Base-by-base conservation (phyloP, 495 filamentous ascomycete genomes). In the Aspergillus diversus region DNA sequence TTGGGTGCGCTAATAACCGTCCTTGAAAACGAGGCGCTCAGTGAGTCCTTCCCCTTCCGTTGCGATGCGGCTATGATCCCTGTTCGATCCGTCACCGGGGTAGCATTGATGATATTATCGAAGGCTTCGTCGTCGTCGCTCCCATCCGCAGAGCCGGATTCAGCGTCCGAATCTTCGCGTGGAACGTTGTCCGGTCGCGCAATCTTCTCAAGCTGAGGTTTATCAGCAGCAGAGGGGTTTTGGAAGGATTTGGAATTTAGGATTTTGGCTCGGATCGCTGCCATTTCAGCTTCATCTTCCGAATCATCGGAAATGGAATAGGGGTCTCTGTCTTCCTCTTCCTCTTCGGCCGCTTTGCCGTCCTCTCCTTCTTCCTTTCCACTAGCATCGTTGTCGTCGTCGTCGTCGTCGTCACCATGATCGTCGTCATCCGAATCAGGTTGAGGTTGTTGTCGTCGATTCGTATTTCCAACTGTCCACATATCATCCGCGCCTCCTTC, bases 31-130 rank as follows among this genome's bases (percentile, higher is more conserved):
- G 83, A 82, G 9, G 80, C 88, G 64, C 81, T 87, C 3, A 76
- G 59, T 8, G 75, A 78, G 50, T 85, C 81, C 31, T 73, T 75
- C 60, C 47, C 74, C 58, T 73, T 76, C 43, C 75, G 70, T 50
- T 80, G 73, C 69, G 87, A 77, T 57, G 86, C 84, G 2, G 83
- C 84, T 50, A 84, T 81, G 60, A 91, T 89, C 0, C 93, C 93
- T 12, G 88, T 88, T 57, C 88, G 84, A 70, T 97, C 93, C 4
- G 92, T 97, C 17, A 93, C 82, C 0, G 90, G 91, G 4, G 90
- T 92, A 2, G 95, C 93, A 63, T 92, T 84, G 73, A 97, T 96
- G 72, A 97, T 96, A 63, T 89, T 90, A 66, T 97, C 93, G 67
- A 97, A 97, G 8, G 81, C 84, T 16, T 84, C 84, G 33, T 89